Conservation (phyloP, 2,329 filamentous ascomycete genomes). For the Phialocephala subalpina region DNA sequence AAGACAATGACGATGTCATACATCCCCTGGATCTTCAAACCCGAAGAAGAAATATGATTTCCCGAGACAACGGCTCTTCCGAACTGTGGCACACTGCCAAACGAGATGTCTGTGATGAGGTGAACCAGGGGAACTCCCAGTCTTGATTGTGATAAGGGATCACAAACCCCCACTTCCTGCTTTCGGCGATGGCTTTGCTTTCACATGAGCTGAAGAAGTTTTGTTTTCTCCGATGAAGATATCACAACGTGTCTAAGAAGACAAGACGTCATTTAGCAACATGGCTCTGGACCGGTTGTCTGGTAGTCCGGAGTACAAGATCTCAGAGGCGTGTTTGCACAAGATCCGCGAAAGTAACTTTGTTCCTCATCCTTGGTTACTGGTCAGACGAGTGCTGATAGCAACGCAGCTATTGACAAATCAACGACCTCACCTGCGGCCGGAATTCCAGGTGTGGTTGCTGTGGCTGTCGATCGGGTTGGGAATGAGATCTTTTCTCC, state of each 20-base stretch:
- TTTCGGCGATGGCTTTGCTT: neutral
- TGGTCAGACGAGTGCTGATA: neutral
- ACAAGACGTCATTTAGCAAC: slow-evolving; percentile 6
- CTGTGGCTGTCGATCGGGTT: neutral
- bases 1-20: neutral
- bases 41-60: neutral
- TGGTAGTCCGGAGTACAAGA: neutral
- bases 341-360: neutral
- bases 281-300: neutral
- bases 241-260: neutral
- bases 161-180: neutral
- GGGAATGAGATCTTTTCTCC: neutral
- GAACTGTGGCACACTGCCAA: neutral
- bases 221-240: neutral
- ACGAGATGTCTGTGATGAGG: neutral
- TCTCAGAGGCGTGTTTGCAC: neutral
- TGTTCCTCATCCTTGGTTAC: neutral
- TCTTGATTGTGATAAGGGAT: neutral
- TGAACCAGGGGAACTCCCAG: neutral
- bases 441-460: neutral
- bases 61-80: neutral
- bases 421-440: neutral
- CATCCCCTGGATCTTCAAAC: slow-evolving; percentile 3
- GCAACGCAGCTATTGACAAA: neutral
- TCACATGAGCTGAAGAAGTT: neutral